Base-by-base conservation (phyloP, 768 basidiomycete species). In the Tephrocybe sp. region DNA sequence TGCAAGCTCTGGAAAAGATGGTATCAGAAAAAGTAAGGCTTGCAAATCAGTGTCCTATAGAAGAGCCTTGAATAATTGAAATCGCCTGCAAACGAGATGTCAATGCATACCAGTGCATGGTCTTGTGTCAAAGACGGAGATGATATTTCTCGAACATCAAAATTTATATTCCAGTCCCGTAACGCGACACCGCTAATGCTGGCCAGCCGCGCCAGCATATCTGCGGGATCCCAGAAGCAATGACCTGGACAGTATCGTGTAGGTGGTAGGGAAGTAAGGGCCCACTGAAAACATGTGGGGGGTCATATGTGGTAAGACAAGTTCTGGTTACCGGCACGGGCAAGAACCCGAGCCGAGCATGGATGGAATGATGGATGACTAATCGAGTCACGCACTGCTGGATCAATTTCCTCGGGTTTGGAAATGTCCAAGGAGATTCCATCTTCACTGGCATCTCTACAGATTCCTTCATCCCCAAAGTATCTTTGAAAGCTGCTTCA, bases 41-140 rank as follows among this genome's bases (percentile, higher is more conserved):
- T 63, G 46, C 9, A 71, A 13, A 34, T 71, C 65, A 31, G 68
- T 54, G 16, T 62, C 54, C 68, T 69, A 38, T 38, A 5, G 37
- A 49, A 23, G 5, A 12, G 24, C 1, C 19, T 38, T 12, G 1
- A 16, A 41, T 6, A 27, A 3, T 3, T 19, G 42, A 45, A n/a
- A n/a, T n/a, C n/a, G n/a, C 36, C 25, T 40, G 2, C 19, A n/a
- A 24, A 16, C 15, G 13, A 37, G 4, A 49, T 12, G 4, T 2
- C 4, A 45, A 37, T 22, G 55, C 61, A 25, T 45, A 66, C 66
- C 43, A 69, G 29, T 15, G 61, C 45, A 36, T 50, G 53, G 23
- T 61, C 54, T 24, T 63, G 56, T 12, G 33, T 34, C 33, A 15
- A 34, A 34, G 33, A 34, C 33, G 49, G 33, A 29, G 52, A 49